Evolutionary conservation across 257 asterid genomes (phyloP).

Genomic region (Schizonepeta tenuifolia): DNA sequence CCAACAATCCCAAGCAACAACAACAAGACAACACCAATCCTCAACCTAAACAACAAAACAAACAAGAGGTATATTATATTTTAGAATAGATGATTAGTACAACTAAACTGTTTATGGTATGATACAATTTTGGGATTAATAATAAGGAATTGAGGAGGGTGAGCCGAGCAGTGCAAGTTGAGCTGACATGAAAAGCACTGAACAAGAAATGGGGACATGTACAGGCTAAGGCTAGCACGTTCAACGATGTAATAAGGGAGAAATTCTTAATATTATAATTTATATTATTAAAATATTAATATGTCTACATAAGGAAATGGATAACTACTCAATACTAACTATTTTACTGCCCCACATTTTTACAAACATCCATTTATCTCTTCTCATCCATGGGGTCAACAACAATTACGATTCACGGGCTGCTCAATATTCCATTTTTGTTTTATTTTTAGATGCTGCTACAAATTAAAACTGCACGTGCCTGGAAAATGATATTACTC

Average conservation of each 20-base stretch:
- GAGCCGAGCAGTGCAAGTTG: slow-evolving; percentile 46
- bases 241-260: slow-evolving; percentile 34
- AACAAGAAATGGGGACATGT: slow-evolving; percentile 33
- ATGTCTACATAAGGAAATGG: too few species aligned
- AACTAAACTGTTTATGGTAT: too few species aligned
- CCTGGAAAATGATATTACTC: slow-evolving; percentile 1
- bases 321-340: too few species aligned
- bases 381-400: not conserved
- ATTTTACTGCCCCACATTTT: too few species aligned
- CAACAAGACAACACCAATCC: slow-evolving; percentile 42
- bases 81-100: too few species aligned
- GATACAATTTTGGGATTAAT: too few species aligned
- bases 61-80: slow-evolving; percentile 59
- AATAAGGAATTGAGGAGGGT: not conserved
- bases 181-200: slow-evolving; percentile 56
- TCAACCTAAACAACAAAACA: slow-evolving; percentile 45
- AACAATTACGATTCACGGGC: not conserved
- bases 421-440: not conserved
- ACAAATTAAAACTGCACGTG: slow-evolving; percentile 28
- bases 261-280: too few species aligned
- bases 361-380: too few species aligned
- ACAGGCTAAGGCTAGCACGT: slow-evolving; percentile 48
- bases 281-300: too few species aligned
- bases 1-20: slow-evolving; percentile 45
- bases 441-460: not conserved